Conservation (phyloP, 805 yeast species). For the Jamesozyma hellenica region DNA sequence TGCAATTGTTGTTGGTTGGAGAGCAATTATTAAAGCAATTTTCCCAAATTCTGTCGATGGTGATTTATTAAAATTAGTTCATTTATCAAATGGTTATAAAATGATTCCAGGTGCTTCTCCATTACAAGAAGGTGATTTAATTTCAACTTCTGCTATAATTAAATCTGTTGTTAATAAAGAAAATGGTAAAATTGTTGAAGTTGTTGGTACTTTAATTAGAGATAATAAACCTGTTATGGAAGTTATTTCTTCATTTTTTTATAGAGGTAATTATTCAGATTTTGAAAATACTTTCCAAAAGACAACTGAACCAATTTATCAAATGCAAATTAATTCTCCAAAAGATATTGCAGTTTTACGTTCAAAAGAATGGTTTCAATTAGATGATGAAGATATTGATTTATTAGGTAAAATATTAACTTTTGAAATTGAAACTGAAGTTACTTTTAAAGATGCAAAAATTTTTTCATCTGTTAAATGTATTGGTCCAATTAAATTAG, state of each 20-base stretch:
- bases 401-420: conserved; percentile 71
- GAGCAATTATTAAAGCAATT: conserved; percentile 93
- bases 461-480: conserved; percentile 76
- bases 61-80: conserved; percentile 87
- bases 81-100: conserved; percentile 86
- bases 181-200: conserved; percentile 92
- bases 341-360: conserved; percentile 88
- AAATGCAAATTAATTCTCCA: conserved; percentile 58
- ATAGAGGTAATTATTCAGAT: conserved; percentile 85
- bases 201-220: conserved; percentile 76
- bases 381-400: conserved; percentile 56
- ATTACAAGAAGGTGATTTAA: conserved; percentile 77
- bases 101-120: conserved; percentile 90
- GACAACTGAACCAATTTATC: conserved; percentile 76
- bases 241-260: conserved; percentile 89
- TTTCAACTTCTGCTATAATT: conserved; percentile 72
- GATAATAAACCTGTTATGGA: conserved; percentile 78
- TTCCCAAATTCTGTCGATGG: conserved; percentile 96
- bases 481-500: conserved; percentile 74
- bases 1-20: conserved; percentile 97
- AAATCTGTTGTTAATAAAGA: conserved; percentile 84
- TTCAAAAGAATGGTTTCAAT: conserved; percentile 97
- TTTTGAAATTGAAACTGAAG: conserved; percentile 80
- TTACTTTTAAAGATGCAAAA: conserved; percentile 65
- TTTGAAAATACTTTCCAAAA: conserved; percentile 88